Base-by-base conservation (phyloP, 2,329 filamentous ascomycete species). In the Colletotrichum trifolii region DNA sequence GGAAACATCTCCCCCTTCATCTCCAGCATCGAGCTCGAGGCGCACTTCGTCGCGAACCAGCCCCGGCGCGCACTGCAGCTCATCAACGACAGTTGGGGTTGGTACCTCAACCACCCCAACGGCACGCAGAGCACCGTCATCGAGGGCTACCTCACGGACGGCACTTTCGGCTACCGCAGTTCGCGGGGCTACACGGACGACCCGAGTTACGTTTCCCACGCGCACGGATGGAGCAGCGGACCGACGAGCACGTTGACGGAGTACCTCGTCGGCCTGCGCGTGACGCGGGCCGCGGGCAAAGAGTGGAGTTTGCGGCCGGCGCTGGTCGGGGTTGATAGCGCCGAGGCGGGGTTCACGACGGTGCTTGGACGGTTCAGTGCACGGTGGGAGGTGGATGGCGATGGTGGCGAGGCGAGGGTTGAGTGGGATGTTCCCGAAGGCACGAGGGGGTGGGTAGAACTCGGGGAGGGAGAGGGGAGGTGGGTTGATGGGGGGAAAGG, bases 1-100 rank as follows among this genome's bases (percentile, higher is more conserved):
- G 81, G 82, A 4, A 87, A 88, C 68, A 79, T 89, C 39, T 84
- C 83, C 2, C 84, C 85, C 0, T 89, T 88, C 71, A 84, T 87
- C 56, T 83, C 83, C 8, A 84, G 82, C 12, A 84, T 88, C 68
- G 87, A 90, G 70, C 78, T 89, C 34, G 83, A 85, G 71, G 86
- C 81, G 2, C 87, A 89, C 68, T 76, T 89, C 6, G 73, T 77
- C 0, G 81, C 81, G 1, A 77, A 80, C 0, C 77, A 81, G 62
- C 72, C 86, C 1, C 71, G 75, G 8, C 82, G 86, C 40, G 85
- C 87, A 0, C 74, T 90, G 0, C 78, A 84, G 10, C 79, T 89
- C 13, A 83, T 89, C 38, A 82, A 85, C 6, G 76, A 76, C 8
- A 80, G 78, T 53, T 89, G 87, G 87, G 87, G 87, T 10, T 88